These are phyloP conservation scores for Solanum megistacrolobum DNA, from an alignment of 257 asterid species.

Conservation along the genomic window DNA sequence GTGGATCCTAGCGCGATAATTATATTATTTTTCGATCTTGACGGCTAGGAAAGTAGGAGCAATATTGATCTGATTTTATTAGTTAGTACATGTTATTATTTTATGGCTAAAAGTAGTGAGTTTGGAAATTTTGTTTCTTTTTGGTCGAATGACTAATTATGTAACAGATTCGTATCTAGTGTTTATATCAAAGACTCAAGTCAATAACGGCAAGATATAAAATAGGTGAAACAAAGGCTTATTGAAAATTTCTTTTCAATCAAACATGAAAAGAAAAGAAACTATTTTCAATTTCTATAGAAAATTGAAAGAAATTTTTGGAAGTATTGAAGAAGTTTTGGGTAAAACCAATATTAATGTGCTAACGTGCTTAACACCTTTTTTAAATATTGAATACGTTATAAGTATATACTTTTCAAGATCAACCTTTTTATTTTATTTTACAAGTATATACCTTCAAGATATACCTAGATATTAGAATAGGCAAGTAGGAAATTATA, in stretches of 20 bases:
- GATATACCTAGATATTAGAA: background rate
- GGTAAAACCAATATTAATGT: background rate
- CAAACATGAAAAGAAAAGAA: too few relatives aligned
- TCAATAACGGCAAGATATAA: background rate
- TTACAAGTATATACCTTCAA: background rate
- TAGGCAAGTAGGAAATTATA: background rate
- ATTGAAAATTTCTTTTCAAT: too few relatives aligned
- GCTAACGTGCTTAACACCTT: background rate
- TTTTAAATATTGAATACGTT: background rate
- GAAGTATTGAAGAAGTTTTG: background rate
- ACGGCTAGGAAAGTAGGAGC: background rate
- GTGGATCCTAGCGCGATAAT: background rate
- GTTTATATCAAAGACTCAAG: background rate
- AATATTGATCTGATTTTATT: too few relatives aligned
- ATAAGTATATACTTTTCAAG: background rate
- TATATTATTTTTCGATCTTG: background rate
- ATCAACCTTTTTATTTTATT: background rate
- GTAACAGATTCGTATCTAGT: too few relatives aligned
- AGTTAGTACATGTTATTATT: too few relatives aligned
- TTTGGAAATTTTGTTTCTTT: too few relatives aligned
- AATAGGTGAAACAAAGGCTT: too few relatives aligned
- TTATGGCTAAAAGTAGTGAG: background rate
- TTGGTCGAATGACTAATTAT: background rate
- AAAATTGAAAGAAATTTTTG: background rate
- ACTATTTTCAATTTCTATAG: background rate